phyloP scores from a whole-genome alignment of 768 basidiomycete genomes.

The Holtermanniella nyarrowii region DNA sequence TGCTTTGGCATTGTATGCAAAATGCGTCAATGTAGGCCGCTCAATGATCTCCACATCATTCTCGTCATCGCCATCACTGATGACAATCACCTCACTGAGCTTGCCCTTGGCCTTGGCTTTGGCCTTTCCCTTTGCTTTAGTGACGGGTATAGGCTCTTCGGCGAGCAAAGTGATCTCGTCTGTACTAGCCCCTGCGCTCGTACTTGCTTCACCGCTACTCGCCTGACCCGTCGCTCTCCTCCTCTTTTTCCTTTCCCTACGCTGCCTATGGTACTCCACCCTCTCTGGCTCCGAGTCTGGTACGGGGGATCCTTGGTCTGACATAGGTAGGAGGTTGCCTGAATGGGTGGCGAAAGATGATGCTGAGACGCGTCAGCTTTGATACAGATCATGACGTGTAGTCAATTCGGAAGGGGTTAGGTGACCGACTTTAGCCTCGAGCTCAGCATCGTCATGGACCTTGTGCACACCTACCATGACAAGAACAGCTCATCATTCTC shows the following conservation, averaged over 20 bases:
- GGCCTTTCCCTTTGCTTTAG: background rate
- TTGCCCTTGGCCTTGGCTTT: background rate
- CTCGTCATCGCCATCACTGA: too few species aligned
- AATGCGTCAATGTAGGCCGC: background rate
- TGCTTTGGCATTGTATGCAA: background rate
- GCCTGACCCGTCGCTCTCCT: background rate
- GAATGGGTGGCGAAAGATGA: background rate
- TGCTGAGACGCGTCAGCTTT: background rate
- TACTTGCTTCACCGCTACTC: background rate
- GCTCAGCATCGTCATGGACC: background rate
- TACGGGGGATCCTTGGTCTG: too few species aligned
- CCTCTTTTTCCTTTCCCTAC: background rate
- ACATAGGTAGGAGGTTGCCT: too few species aligned
- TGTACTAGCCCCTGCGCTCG: background rate
- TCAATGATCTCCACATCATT: background rate
- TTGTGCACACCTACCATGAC: slow-evolving; percentile 51
- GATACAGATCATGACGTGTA: background rate
- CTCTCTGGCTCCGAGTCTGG: background rate
- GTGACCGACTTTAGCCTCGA: background rate
- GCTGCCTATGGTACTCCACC: background rate
- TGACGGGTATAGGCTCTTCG: too few species aligned
- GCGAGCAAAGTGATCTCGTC: background rate
- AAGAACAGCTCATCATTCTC: slow-evolving; percentile 67
- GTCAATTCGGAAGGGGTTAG: background rate
- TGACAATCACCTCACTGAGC: background rate